Evolutionary conservation across 129 eudicot species (phyloP).

Genomic region (Saussurea involucrata): DNA sequence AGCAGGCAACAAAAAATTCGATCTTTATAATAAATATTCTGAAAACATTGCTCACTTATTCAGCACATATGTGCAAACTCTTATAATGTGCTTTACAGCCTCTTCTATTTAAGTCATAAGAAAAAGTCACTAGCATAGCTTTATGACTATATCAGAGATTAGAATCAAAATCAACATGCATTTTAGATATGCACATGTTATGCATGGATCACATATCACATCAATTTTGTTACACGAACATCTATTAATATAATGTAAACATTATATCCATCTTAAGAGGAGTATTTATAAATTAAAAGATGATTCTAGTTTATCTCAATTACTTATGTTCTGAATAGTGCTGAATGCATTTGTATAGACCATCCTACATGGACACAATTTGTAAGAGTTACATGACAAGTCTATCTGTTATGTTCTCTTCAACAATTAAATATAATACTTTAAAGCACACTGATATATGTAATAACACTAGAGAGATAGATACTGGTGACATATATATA

Average conservation of each 20-base stretch:
- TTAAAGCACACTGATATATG: neutral
- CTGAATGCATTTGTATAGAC: neutral
- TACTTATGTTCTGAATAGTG: neutral
- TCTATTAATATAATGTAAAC: neutral
- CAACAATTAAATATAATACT: neutral
- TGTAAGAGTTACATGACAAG: neutral
- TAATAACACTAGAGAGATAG: neutral
- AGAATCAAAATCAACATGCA: constrained; percentile 3
- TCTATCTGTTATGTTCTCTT: constrained; percentile 4
- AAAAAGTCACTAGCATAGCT: neutral
- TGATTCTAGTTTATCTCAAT: neutral
- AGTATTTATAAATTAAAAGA: neutral
- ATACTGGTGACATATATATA: neutral
- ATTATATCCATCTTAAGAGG: constrained; percentile 6
- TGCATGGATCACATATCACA: neutral
- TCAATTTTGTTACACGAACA: neutral
- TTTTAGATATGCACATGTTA: neutral
- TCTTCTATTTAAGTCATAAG: neutral
- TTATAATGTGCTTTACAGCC: neutral
- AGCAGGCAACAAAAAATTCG: neutral
- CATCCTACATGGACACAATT: constrained; percentile 14
- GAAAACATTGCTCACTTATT: neutral
- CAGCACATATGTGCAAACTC: neutral
- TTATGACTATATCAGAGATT: neutral
- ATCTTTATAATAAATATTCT: neutral